Base-by-base conservation (phyloP, 2,329 filamentous ascomycete species). In the Hymenoscyphus fraxineus region DNA sequence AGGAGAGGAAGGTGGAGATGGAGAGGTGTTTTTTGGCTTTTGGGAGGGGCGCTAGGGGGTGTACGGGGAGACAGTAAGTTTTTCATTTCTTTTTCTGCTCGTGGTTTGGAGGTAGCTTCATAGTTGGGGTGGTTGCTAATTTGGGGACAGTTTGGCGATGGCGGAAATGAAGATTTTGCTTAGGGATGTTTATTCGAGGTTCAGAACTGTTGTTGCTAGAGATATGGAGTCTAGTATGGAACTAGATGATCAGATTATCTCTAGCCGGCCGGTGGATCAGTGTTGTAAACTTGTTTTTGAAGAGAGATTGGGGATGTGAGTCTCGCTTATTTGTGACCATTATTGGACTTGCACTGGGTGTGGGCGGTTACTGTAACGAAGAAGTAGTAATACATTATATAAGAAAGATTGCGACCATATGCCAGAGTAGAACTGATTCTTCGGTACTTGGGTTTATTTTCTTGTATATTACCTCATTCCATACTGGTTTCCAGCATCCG, bases 1-100 rank as follows among this genome's bases (percentile, higher is more conserved):
- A 91, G 1, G 91, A 94, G 70, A 83, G 89, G 65, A 90, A 94
- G 71, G 80, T 85, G 64, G 90, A 94, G 71, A 80, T 85, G 64
- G 84, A 84, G 69, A 79, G 84, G 55, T 72, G 85, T 7, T 84
- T 88, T 71, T 89, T 89, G 78, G 83, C 88, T 0, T 90, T 90
- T 78, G 83, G 86, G 6, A 84, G 80, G 58, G 88, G 88, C 4
- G 87, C 85, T 0, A 78, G 88, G 69, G 87, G 86, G 0, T 91
- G 88, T 66, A 82, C 87, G 31, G 87, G 86, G 3, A 87, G 86
- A 70, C 85, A 90, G 87, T 90, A 77, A 78, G 86, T 83, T 6
- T 35, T 57, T 13, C 47, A 41, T 12, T 6, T 56, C 6, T 38
- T 59, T 59, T 41, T 60, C 1, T 56, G 13, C 38, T 19, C 4